Base-by-base conservation (phyloP, 106 monocot genomes). In the Triglochin maritima region DNA sequence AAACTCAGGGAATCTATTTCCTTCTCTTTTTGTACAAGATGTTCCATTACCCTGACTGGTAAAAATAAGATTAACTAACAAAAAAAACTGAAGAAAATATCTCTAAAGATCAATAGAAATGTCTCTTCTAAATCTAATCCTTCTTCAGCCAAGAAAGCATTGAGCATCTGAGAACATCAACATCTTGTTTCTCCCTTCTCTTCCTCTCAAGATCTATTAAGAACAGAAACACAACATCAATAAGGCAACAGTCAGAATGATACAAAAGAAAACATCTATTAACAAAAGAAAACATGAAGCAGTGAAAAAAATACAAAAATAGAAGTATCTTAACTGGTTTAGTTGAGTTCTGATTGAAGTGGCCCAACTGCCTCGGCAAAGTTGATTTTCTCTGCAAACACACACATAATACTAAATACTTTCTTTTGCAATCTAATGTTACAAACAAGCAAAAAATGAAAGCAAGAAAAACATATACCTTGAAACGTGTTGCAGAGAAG, bases 401-500 rank as follows among this genome's bases (percentile, higher is more conserved):
- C 1, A 29, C 29, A 29, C 29, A 29, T 29, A 1, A 29, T 29
- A 29, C 29, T 29, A 29, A 29, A 0, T 29, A 29, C 29, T 29
- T 29, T 29, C 29, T 29, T 29, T 64, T 59, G 46, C 58, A 44
- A 9, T 29, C 54, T 13, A 15, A 5, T 16, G 44, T 6, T 69
- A 46, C 3, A 11, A 69, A 5, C 16, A 55, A 75, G 57, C 8
- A 9, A 65, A 8, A 56, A 17, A 10, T 41, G 4, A 17, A 44
- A 49, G 6, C 46, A 62, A 15, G 3, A 17, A 11, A 64, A 60
- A 17, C 17, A 64, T 17, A 17, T 59, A 95, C 94, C 80, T 82
- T 84, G 69, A 83, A 83, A 71, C 86, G 81, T 46, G 81, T 88
- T 50, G 87, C 84, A 60, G 90, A 96, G 85, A 90, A 83, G 72